A percentile compares a stretch with the other conserved stretches of the same genome.
phyloP scores from a whole-genome alignment of 2,329 filamentous ascomycete genomes.

The Pezicula rhizophila region DNA sequence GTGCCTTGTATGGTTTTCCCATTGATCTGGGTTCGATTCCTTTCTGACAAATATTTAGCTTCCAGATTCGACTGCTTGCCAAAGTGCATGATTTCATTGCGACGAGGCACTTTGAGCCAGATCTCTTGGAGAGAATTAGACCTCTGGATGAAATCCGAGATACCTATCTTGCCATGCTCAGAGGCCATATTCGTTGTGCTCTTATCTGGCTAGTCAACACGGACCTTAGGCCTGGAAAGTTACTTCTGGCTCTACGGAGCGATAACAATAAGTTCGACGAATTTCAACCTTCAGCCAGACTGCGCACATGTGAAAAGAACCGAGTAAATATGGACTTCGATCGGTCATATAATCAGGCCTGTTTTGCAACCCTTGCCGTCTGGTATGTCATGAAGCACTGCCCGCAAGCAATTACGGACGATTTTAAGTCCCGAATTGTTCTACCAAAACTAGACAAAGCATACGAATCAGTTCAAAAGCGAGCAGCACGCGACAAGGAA shows the following conservation, averaged over 20 bases:
- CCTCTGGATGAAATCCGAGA: constrained; percentile 7
- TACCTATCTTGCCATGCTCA: constrained; percentile 6
- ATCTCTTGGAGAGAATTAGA: constrained; percentile 7
- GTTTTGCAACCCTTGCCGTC: constrained; percentile 13
- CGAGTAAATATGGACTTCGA: constrained; percentile 8
- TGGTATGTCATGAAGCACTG: constrained; percentile 16
- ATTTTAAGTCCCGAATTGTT: constrained; percentile 6
- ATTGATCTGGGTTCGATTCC: too few relatives aligned
- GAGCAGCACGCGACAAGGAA: constrained; percentile 9
- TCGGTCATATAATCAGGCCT: constrained; percentile 14
- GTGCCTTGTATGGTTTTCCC: constrained; percentile 10
- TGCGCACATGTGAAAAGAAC: constrained; percentile 7
- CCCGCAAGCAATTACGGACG: constrained; percentile 3
- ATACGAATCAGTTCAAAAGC: constrained; percentile 10
- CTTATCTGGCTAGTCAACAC: constrained; percentile 12
- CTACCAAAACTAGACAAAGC: constrained; percentile 5
- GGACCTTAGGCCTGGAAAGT: constrained; percentile 7
- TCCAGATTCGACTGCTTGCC: constrained; percentile 13
- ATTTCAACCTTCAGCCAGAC: constrained; percentile 6
- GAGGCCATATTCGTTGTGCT: constrained; percentile 2
- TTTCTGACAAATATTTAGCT: constrained; percentile 5
- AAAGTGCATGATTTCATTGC: constrained; percentile 10
- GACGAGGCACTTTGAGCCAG: constrained; percentile 8
- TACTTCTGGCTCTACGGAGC: constrained; percentile 9
- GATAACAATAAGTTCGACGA: not conserved